Evolutionary conservation across 2,329 filamentous ascomycete species (phyloP).

Genomic region (Stachybotrys chartarum): DNA sequence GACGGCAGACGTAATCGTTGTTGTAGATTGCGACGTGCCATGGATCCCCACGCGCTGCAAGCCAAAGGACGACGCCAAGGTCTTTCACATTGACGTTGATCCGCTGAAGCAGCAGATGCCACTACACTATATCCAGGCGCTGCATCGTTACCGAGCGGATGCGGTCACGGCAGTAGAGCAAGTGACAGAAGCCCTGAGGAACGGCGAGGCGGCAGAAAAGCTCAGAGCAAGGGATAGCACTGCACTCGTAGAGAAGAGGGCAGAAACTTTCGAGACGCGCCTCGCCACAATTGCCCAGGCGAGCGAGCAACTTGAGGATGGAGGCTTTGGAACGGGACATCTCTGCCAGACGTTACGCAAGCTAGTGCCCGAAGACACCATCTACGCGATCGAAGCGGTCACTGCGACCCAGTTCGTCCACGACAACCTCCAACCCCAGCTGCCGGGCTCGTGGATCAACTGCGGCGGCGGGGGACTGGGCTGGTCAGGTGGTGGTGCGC

Average conservation of each 20-base stretch:
- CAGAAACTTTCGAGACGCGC: conserved; percentile 52
- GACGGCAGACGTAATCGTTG: conserved; percentile 75
- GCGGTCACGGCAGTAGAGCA: conserved; percentile 60
- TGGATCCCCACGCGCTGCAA: conserved; percentile 78
- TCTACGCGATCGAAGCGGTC: conserved; percentile 67
- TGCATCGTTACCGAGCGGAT: conserved; percentile 61
- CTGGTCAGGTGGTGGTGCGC: conserved; percentile 67
- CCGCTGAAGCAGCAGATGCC: conserved; percentile 67
- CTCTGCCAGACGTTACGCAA: conserved; percentile 10
- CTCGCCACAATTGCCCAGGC: conserved; percentile 52
- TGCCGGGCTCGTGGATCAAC: conserved; percentile 68
- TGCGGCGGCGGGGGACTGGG: conserved; percentile 70
- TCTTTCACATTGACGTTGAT: conserved; percentile 61
- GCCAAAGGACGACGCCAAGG: conserved; percentile 41
- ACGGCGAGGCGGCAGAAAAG: conserved; percentile 32
- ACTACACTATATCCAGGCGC: conserved; percentile 62
- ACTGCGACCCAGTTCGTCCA: conserved; percentile 58
- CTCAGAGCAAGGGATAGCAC: conserved; percentile 15
- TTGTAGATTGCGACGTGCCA: conserved; percentile 84
- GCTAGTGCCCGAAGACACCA: conserved; percentile 39
- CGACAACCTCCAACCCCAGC: conserved; percentile 58
- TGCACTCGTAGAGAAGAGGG: conserved; percentile 22
- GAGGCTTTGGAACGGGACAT: conserved; percentile 19
- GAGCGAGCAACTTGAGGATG: conserved; percentile 52
- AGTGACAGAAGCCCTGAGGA: conserved; percentile 54